phyloP scores from a whole-genome alignment of 345 rosid genomes.

The Populus ilicifolia region DNA sequence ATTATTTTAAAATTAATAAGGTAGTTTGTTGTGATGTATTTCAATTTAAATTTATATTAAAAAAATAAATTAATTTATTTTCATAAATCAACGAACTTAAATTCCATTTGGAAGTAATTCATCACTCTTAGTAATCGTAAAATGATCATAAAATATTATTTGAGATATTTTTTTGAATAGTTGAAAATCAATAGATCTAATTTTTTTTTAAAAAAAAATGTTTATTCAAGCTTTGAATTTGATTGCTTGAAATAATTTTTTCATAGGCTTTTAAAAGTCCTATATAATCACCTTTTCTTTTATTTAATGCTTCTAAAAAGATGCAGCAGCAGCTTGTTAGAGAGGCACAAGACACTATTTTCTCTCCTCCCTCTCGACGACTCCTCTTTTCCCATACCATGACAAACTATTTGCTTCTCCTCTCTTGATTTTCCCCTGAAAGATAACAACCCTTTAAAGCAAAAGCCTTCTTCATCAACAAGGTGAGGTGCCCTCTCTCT shows the following conservation, averaged over 20 bases:
- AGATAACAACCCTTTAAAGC: background rate
- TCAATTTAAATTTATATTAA: too few species aligned
- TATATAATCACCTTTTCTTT: background rate
- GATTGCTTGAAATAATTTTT: background rate
- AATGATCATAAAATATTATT: too few species aligned
- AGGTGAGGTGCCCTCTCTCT: constrained; percentile 11
- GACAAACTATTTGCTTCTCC: background rate
- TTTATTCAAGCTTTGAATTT: background rate
- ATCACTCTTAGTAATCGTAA: too few species aligned
- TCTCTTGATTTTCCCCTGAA: constrained; percentile 1
- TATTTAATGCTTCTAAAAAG: background rate
- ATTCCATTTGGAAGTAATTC: too few species aligned
- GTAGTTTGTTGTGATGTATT: too few species aligned
- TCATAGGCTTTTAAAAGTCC: background rate
- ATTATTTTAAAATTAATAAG: too few species aligned
- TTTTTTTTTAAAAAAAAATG: too few species aligned
- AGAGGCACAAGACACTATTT: background rate
- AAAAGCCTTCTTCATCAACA: constrained; percentile 7
- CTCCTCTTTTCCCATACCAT: background rate
- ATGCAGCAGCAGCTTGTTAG: background rate
- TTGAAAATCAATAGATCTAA: too few species aligned
- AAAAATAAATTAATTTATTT: too few species aligned
- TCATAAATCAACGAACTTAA: too few species aligned
- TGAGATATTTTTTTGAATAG: too few species aligned
- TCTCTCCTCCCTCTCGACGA: background rate